A percentile compares a stretch with the other conserved stretches of the same genome.
These are phyloP conservation scores for Candida andamanensis DNA, from an alignment of 805 yeast species.

Conservation along the genomic window DNA sequence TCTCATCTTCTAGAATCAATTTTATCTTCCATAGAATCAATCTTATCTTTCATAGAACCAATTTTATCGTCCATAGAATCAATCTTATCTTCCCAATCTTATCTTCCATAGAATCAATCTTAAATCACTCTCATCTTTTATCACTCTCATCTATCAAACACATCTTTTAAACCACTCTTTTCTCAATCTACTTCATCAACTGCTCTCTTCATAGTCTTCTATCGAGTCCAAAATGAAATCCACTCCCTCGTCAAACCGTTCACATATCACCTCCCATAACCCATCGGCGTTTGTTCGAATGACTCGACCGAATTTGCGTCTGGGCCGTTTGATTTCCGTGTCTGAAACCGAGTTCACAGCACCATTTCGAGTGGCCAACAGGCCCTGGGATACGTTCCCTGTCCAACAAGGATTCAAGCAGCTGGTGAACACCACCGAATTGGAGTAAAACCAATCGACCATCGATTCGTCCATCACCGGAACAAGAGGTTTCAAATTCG, in stretches of 20 bases:
- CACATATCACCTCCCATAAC: slow-evolving; percentile 69
- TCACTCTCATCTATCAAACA: background rate
- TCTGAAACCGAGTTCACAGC: slow-evolving; percentile 9
- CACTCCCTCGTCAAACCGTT: slow-evolving; percentile 77
- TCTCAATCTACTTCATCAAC: slow-evolving; percentile 1
- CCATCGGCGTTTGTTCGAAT: slow-evolving; percentile 70
- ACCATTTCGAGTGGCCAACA: slow-evolving; percentile 15
- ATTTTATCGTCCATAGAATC: too few species aligned
- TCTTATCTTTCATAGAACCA: too few species aligned
- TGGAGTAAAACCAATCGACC: slow-evolving; percentile 86
- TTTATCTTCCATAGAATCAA: too few species aligned
- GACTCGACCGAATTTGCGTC: slow-evolving; percentile 90
- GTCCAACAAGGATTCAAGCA: slow-evolving; percentile 80
- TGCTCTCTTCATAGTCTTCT: slow-evolving; percentile 38
- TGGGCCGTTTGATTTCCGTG: slow-evolving; percentile 57
- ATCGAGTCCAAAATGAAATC: slow-evolving; percentile 79
- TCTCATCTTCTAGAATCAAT: too few species aligned
- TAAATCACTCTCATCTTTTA: too few species aligned
- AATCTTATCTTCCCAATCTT: too few species aligned
- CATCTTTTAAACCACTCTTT: background rate
- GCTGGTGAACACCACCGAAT: slow-evolving; percentile 78
- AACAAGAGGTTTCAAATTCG: slow-evolving; percentile 69
- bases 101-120: too few species aligned
- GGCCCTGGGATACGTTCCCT: slow-evolving; percentile 13
- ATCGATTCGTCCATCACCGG: slow-evolving; percentile 86